A percentile compares a stretch with the other conserved stretches of the same genome.
phyloP scores from a whole-genome alignment of 495 filamentous ascomycete species.

The Xylaria longipes region DNA sequence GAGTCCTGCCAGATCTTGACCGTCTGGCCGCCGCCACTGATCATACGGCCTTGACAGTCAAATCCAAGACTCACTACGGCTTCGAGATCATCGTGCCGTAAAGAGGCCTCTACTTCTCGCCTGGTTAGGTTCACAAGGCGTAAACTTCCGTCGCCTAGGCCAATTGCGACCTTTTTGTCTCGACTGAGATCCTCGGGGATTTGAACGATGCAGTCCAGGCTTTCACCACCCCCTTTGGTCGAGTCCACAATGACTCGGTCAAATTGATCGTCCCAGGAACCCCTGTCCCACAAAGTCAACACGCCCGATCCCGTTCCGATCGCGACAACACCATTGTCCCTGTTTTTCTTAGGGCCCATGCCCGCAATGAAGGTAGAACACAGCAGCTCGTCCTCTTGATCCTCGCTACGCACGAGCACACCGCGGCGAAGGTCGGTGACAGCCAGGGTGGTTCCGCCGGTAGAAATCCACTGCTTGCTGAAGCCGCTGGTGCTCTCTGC shows the following conservation, averaged over 20 bases:
- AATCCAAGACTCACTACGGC: conserved; percentile 79
- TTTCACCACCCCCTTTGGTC: conserved; percentile 65
- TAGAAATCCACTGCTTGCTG: conserved; percentile 90
- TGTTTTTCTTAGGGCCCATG: conserved; percentile 61
- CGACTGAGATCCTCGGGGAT: conserved; percentile 69
- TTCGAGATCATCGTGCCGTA: conserved; percentile 84
- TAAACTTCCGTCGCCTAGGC: conserved; percentile 73
- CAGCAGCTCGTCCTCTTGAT: conserved; percentile 91
- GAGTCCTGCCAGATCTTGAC: conserved; percentile 86
- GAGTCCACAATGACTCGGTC: conserved; percentile 78
- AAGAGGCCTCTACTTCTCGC: conserved; percentile 51
- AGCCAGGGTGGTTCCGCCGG: conserved; percentile 86
- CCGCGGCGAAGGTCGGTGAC: conserved; percentile 86
- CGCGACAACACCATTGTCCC: conserved; percentile 75
- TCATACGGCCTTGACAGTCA: conserved; percentile 81
- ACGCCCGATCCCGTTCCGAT: conserved; percentile 82
- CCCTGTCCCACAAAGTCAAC: conserved; percentile 90
- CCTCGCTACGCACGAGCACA: conserved; percentile 83
- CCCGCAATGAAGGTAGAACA: conserved; percentile 77
- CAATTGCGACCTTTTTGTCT: conserved; percentile 74
- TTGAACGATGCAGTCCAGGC: conserved; percentile 71
- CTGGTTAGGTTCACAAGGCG: conserved; percentile 52
- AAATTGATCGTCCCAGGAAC: conserved; percentile 92
- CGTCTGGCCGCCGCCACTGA: conserved; percentile 80
- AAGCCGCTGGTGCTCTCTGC: conserved; percentile 80